A percentile compares a stretch with the other conserved stretches of the same genome.
These are phyloP conservation scores for Avena insularis DNA, from an alignment of 176 grass and related monocot genomes.

Conservation along the genomic window DNA sequence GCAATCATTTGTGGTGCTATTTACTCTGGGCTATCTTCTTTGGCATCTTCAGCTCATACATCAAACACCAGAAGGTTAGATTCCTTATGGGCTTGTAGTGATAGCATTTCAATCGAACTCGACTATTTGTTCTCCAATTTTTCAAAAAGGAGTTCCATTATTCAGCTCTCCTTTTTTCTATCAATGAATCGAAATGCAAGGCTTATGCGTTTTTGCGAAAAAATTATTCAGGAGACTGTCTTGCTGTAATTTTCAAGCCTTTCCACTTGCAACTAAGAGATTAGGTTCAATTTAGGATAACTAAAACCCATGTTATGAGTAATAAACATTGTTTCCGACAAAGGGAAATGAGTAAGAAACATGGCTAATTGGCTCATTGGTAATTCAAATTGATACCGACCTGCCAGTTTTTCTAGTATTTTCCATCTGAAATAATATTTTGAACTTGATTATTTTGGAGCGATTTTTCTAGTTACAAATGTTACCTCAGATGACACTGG, in stretches of 20 bases:
- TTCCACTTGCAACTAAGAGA: too few species aligned
- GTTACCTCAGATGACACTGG: background rate
- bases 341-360: too few species aligned
- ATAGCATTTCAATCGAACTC: background rate
- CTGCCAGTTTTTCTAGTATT: too few species aligned
- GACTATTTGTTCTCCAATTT: background rate
- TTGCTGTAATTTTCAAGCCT: background rate
- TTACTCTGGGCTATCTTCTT: slow-evolving; percentile 56
- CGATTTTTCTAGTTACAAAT: background rate
- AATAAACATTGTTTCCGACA: background rate
- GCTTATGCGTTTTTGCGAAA: too few species aligned
- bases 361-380: background rate
- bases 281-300: background rate
- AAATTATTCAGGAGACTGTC: background rate
- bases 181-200: too few species aligned
- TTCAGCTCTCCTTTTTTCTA: background rate
- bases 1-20: slow-evolving; percentile 75
- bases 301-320: background rate
- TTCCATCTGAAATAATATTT: too few species aligned
- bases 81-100: background rate
- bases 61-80: slow-evolving; percentile 59
- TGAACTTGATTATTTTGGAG: background rate
- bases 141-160: background rate
- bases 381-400: background rate
- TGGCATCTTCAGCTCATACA: slow-evolving; percentile 45